Evolutionary conservation across 1,284 basidiomycete genomes (phyloP).

Genomic region (Kwoniella shivajii): DNA sequence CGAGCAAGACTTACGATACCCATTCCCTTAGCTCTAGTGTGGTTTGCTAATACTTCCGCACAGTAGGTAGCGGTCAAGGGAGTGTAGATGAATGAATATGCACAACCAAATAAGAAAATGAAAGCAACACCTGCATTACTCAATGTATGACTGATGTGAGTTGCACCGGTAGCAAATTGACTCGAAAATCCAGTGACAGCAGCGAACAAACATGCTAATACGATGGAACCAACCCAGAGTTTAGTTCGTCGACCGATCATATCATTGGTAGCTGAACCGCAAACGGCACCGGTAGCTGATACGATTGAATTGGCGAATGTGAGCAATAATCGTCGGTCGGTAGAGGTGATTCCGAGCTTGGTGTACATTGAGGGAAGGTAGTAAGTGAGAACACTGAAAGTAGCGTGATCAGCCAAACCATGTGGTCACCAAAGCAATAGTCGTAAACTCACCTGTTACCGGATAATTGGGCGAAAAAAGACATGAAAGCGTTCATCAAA

Average conservation of each 20-base stretch:
- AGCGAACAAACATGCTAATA: slow-evolving; percentile 26
- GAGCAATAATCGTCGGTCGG: slow-evolving; percentile 27
- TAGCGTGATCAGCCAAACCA: neutral
- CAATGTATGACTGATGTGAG: slow-evolving; percentile 2
- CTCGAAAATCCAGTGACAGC: slow-evolving; percentile 26
- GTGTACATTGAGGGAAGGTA: slow-evolving; percentile 28
- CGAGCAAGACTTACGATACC: slow-evolving; percentile 23
- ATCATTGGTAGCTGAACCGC: slow-evolving; percentile 31
- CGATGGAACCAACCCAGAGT: slow-evolving; percentile 28
- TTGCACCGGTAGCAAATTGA: slow-evolving; percentile 12
- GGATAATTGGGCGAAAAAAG: slow-evolving; percentile 28
- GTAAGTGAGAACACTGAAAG: slow-evolving; percentile 24
- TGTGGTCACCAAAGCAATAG: neutral
- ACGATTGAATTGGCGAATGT: slow-evolving; percentile 35
- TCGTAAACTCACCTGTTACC: slow-evolving; percentile 14
- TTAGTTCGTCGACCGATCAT: slow-evolving; percentile 28
- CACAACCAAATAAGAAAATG: slow-evolving; percentile 29
- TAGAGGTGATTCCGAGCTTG: slow-evolving; percentile 26
- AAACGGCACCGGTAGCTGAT: slow-evolving; percentile 25
- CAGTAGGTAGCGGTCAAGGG: slow-evolving; percentile 35
- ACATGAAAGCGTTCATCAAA: slow-evolving; percentile 32
- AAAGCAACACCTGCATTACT: slow-evolving; percentile 28
- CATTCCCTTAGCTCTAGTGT: slow-evolving; percentile 36
- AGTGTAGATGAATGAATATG: slow-evolving; percentile 28
- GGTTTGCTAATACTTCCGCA: slow-evolving; percentile 28